These are phyloP conservation scores for Diophrys appendiculata DNA, from an alignment of 73 alveolate species.

Conservation along the genomic window DNA sequence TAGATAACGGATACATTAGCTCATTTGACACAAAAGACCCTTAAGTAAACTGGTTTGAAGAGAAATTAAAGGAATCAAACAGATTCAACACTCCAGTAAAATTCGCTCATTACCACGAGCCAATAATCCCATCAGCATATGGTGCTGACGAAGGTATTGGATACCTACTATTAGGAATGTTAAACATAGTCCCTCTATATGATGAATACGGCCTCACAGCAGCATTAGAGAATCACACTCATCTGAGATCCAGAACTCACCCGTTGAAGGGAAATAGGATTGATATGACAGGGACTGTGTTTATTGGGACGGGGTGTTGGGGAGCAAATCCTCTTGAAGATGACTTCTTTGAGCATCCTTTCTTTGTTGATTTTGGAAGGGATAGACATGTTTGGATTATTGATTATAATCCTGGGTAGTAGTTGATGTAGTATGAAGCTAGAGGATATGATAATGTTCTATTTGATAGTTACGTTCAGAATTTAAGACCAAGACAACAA, in stretches of 20 bases:
- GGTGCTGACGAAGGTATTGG: not conserved
- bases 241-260: not conserved
- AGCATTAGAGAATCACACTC: not conserved
- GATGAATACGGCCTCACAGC: not conserved
- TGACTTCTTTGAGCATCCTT: not conserved
- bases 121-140: not conserved
- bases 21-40: conserved; percentile 10
- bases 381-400: not conserved
- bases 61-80: no score
- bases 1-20: conserved; percentile 52
- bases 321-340: not conserved
- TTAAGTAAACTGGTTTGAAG: no score
- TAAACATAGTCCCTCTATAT: not conserved
- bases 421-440: not conserved
- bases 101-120: not conserved
- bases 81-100: not conserved
- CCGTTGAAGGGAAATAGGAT: not conserved
- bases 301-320: not conserved
- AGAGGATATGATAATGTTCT: not conserved
- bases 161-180: not conserved
- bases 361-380: not conserved
- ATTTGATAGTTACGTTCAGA: not conserved
- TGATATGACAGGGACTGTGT: not conserved
- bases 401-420: not conserved
- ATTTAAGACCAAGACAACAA: no score